phyloP scores from a whole-genome alignment of 345 rosid species.

The Linum tenue region DNA sequence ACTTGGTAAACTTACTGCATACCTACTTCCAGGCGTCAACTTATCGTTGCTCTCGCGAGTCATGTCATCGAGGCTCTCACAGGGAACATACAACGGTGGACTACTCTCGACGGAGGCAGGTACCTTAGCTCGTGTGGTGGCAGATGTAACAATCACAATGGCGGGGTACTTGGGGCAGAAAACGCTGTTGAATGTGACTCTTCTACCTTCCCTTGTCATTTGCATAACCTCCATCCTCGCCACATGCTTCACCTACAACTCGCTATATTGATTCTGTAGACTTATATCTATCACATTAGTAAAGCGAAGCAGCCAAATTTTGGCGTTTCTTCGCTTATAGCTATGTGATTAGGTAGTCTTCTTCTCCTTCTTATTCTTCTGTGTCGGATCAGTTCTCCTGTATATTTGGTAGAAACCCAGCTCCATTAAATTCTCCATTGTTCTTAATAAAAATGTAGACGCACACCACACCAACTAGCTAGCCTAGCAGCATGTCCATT shows the following conservation, averaged over 20 bases:
- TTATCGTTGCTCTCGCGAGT: conserved; percentile 85
- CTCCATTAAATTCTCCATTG: no score
- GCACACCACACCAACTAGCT: no score
- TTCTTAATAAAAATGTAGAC: no score
- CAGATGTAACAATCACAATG: conserved; percentile 82
- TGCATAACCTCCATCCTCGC: conserved; percentile 71
- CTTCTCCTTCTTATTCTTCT: no score
- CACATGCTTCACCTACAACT: conserved; percentile 84
- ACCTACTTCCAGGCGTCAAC: conserved; percentile 54
- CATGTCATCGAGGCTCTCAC: conserved; percentile 92
- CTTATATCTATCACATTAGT: not conserved
- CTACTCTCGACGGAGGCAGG: conserved; percentile 94
- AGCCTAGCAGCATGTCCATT: no score
- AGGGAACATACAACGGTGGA: conserved; percentile 98
- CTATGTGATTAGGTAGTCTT: no score
- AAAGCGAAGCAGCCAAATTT: no score
- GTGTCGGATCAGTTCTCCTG: no score
- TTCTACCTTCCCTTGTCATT: conserved; percentile 74
- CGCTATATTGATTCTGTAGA: conserved; percentile 48
- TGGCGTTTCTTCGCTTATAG: no score
- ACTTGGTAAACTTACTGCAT: not conserved
- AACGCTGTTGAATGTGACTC: conserved; percentile 67
- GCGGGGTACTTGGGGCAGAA: conserved; percentile 76
- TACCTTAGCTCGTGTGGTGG: conserved; percentile 87
- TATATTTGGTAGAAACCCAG: no score